Base-by-base conservation (phyloP, 495 filamentous ascomycete genomes). In the Thozetella sp. region DNA sequence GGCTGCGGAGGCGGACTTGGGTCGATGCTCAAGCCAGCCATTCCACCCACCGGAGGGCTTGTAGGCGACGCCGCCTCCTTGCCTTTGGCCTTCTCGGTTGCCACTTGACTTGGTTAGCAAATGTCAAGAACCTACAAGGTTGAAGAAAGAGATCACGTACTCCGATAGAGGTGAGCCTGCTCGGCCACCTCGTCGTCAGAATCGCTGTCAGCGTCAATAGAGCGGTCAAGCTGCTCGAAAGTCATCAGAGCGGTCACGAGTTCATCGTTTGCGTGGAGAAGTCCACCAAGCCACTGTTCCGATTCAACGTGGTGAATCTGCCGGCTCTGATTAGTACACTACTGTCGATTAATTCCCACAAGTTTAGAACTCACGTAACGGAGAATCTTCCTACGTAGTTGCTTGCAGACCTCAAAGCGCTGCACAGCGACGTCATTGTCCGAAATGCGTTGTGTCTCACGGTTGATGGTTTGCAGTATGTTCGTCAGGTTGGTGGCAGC, bases 151-250 rank as follows among this genome's bases (percentile, higher is more conserved):
- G 43, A 45, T 24, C 58, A 53, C 76, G 60, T 70, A 80, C 82
- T 80, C 27, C 79, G 76, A 59, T 84, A 84, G 27, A 81, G 69
- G 55, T 84, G 82, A 2, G 81, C 80, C 61, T 85, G 83, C 53
- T 80, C 76, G 24, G 81, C 80, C 22, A 86, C 59, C 53, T 88
- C 85, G 52, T 86, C 84, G 52, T 98, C 96, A 53, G 92, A 97
- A 69, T 99, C 96, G 64, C 92, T 96, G 72, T 99, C 95, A 52
- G 96, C 93, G 60, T 97, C 93, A 58, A 97, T 89, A 60, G 95
- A 97, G 63, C 95, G 93, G 70, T 99, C 93, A 23, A 97, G 81
- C 53, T 96, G 90, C 72, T 97, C 95, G 68, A 91, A 99, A 0
- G 93, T 89, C 86, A 95, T 96, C 57, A 99, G 79, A 1, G 93